These are phyloP conservation scores for Fistulifera pelliculosa DNA, from an alignment of 108 stramenopile species.

Conservation along the genomic window DNA sequence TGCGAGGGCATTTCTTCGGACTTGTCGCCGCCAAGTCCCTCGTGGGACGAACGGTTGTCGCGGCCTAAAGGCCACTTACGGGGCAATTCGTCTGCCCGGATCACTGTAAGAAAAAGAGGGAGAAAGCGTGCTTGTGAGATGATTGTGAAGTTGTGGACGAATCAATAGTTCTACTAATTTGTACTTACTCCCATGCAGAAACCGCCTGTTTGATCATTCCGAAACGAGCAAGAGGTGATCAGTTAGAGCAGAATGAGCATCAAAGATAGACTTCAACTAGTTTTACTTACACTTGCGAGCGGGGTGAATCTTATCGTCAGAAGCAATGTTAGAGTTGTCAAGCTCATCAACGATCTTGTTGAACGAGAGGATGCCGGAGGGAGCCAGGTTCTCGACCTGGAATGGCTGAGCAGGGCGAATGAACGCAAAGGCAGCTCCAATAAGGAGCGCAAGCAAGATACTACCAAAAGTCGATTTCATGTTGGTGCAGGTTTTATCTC, in stretches of 20 bases:
- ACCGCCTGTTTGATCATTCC: constrained; percentile 9
- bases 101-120: constrained; percentile 25
- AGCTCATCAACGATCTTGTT: constrained; percentile 16
- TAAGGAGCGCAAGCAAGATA: constrained; percentile 7
- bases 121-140: neutral
- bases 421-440: constrained; percentile 22
- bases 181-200: constrained; percentile 58
- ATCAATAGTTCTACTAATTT: neutral
- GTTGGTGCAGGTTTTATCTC: neutral
- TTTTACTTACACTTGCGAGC: constrained; percentile 41
- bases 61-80: constrained; percentile 44
- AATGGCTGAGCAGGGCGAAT: constrained; percentile 19
- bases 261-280: too few relatives aligned
- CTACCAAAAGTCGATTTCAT: constrained; percentile 7
- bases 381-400: constrained; percentile 5
- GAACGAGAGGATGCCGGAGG: constrained; percentile 2
- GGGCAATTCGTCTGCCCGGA: constrained; percentile 69
- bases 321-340: constrained; percentile 32
- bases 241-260: too few relatives aligned
- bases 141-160: neutral
- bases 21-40: neutral
- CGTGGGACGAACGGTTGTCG: constrained; percentile 37
- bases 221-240: neutral
- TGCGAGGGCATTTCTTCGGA: too few relatives aligned
- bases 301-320: constrained; percentile 36